Evolutionary conservation across 2,329 filamentous ascomycete species (phyloP), one percentile per base, ranked within the genome.

Genomic region (Lachnellula arida): DNA sequence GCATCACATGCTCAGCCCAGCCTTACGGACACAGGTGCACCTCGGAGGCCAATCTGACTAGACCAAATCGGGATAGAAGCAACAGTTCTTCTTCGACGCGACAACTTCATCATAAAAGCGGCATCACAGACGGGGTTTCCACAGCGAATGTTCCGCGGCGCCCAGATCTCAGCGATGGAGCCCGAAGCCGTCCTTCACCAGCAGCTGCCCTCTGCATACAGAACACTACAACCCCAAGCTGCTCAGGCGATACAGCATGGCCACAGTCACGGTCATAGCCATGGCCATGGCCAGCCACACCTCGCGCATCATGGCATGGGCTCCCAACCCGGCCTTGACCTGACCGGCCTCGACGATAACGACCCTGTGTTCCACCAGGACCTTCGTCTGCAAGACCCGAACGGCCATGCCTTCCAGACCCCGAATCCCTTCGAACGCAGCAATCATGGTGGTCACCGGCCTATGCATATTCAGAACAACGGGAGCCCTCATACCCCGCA

Each of bases 331-430:
- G 64, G 66, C 64, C 60, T 75, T 63, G 65, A 73, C 51, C 69
- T 78, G 25, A 71, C 73, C 58, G 65, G 63, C 50, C 71, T 78
- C 55, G 73, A 76, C 55, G 65, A 71, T 48, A 67, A 69, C 55
- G 69, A 74, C 54, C 57, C 70, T 35, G 66, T 71, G 46, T 74
- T 75, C 59, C 69, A 73, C 51, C 70, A 71, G 47, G 65, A 68
- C 46, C 67, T 75, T 34, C 69, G 67, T 37, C 62, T 73, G 37
- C 71, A 72, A 53, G 62, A 68, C 58, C 65, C 70, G 37, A 67
- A 67, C 53, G 61, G 68, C 42, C 69, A 73, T 55, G 63, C 64
- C 51, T 69, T 68, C 49, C 72, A 71, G 43, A 57, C 60, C 32
- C 62, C 65, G 22, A 68, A 71, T 60, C 63, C 65, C 49, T 73